Percentiles rank a stretch among this genome's conserved stretches.
These are phyloP conservation scores for Bidens hawaiensis DNA, from an alignment of 140 eudicot genomes.

Conservation along the genomic window DNA sequence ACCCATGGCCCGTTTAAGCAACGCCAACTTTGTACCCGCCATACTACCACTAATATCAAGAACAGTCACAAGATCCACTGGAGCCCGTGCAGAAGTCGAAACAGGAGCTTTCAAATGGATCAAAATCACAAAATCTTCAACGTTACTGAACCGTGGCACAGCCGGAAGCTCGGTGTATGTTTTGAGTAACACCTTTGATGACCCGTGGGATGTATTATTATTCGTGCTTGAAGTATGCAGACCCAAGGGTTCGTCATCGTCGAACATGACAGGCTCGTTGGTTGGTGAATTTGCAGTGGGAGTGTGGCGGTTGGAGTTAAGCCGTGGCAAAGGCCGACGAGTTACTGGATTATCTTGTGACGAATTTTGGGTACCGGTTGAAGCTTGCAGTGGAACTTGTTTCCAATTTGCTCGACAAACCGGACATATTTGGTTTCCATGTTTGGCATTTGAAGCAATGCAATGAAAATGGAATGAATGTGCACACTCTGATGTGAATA, in stretches of 20 bases:
- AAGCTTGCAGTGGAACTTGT: conserved; percentile 40
- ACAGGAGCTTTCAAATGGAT: conserved; percentile 62
- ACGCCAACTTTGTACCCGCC: no score
- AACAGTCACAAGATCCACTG: conserved; percentile 71
- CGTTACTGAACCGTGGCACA: conserved; percentile 26
- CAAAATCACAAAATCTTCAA: conserved; percentile 40
- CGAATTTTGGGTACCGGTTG: conserved; percentile 14
- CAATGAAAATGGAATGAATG: no score
- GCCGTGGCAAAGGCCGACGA: conserved; percentile 41
- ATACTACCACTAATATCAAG: no score
- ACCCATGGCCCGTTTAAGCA: no score
- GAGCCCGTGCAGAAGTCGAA: conserved; percentile 51
- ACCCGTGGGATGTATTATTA: conserved; percentile 3
- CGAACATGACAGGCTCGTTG: conserved; percentile 57
- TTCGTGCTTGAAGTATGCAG: conserved; percentile 14
- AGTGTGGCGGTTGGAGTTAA: conserved; percentile 35
- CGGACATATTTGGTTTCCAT: no score
- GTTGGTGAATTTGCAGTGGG: conserved; percentile 33
- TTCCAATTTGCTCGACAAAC: no score
- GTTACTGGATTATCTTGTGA: conserved; percentile 32
- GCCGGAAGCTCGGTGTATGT: conserved; percentile 56
- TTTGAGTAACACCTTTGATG: conserved; percentile 28
- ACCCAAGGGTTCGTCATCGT: conserved; percentile 62
- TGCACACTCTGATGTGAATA: no score
- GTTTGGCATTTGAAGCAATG: no score